Conservation (phyloP, 129 eudicot species). For the Tanacetum coccineum region DNA sequence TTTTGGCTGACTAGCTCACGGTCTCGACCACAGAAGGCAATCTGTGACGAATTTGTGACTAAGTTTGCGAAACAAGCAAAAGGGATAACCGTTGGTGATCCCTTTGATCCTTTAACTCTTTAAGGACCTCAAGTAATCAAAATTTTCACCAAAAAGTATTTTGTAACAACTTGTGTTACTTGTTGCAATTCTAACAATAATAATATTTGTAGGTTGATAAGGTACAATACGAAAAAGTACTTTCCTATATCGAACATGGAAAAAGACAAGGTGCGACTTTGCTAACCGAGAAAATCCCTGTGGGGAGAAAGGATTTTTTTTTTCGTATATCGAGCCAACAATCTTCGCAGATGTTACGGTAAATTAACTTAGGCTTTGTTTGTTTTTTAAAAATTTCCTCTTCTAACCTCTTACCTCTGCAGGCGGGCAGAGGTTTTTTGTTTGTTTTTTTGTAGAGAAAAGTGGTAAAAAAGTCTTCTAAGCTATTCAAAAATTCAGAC, state of each 20-base stretch:
- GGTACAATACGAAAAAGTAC: constrained; percentile 46
- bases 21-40: constrained; percentile 74
- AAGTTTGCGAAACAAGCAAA: constrained; percentile 47
- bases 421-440: too few species aligned
- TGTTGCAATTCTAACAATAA: neutral
- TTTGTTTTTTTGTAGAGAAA: too few species aligned
- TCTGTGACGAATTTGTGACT: constrained; percentile 44
- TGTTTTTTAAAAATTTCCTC: too few species aligned
- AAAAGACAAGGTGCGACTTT: constrained; percentile 70
- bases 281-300: constrained; percentile 53
- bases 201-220: constrained; percentile 40
- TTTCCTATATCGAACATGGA: constrained; percentile 61
- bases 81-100: constrained; percentile 66
- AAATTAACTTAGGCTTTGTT: constrained; percentile 5
- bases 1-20: constrained; percentile 67
- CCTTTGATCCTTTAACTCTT: constrained; percentile 59
- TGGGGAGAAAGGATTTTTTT: constrained; percentile 46
- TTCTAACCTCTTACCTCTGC: too few species aligned
- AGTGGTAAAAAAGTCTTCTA: too few species aligned
- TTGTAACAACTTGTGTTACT: neutral
- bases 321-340: constrained; percentile 77
- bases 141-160: too few species aligned
- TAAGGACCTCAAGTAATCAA: constrained; percentile 78
- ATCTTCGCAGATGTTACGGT: constrained; percentile 59
- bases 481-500: too few species aligned